phyloP scores from a whole-genome alignment of 192 early-diverging fungal species.

The Lobosporangium transversale region DNA sequence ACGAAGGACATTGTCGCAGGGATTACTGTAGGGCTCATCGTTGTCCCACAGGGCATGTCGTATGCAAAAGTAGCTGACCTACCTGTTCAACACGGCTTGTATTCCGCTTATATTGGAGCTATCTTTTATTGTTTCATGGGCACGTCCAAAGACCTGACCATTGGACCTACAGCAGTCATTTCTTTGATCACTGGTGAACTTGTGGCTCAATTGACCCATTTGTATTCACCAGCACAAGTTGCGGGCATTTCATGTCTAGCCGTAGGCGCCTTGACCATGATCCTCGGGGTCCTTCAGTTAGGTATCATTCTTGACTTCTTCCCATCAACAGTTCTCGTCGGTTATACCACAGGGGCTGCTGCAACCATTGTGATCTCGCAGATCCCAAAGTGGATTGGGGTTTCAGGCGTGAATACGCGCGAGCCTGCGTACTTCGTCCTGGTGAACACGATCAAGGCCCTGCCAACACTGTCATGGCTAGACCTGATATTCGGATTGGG shows the following conservation, averaged over 20 bases:
- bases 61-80: slow-evolving; percentile 77
- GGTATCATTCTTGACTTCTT: slow-evolving; percentile 91
- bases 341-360: slow-evolving; percentile 88
- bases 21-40: slow-evolving; percentile 73
- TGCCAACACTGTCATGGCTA: slow-evolving; percentile 18
- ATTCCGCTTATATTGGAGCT: slow-evolving; percentile 70
- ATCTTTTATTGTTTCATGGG: slow-evolving; percentile 74
- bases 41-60: slow-evolving; percentile 72
- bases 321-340: slow-evolving; percentile 79
- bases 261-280: slow-evolving; percentile 72
- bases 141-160: slow-evolving; percentile 75
- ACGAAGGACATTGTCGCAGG: slow-evolving; percentile 69
- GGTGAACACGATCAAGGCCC: slow-evolving; percentile 7
- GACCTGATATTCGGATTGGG: slow-evolving; percentile 9
- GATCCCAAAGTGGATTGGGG: slow-evolving; percentile 79
- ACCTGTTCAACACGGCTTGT: slow-evolving; percentile 75
- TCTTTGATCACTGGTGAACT: slow-evolving; percentile 25
- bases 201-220: slow-evolving; percentile 6
- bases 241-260: slow-evolving; percentile 74
- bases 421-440: slow-evolving; percentile 62
- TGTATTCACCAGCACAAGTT: slow-evolving; percentile 33
- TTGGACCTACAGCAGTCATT: slow-evolving; percentile 66
- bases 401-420: slow-evolving; percentile 75
- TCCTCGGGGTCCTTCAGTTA: slow-evolving; percentile 80
- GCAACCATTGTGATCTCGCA: slow-evolving; percentile 67